These are phyloP conservation scores for Trichoderma sp. DNA, from an alignment of 2,329 filamentous ascomycete genomes.

Conservation along the genomic window DNA sequence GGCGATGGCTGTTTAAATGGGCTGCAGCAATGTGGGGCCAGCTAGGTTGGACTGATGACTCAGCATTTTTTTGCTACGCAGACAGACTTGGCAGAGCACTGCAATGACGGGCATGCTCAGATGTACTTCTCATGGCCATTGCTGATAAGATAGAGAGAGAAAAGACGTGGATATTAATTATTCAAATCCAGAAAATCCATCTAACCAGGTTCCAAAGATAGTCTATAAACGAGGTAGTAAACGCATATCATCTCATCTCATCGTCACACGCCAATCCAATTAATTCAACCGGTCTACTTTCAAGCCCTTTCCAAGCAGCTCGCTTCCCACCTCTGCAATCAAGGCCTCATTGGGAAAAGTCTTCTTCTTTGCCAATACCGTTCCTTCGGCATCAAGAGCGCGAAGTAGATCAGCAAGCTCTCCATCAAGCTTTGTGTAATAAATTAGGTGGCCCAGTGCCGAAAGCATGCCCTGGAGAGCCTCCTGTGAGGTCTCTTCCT, in stretches of 20 bases:
- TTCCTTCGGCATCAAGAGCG: constrained; percentile 72
- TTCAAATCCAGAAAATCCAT: background rate
- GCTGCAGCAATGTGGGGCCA: constrained; percentile 6
- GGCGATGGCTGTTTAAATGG: constrained; percentile 13
- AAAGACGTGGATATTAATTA: background rate
- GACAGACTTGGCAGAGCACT: background rate
- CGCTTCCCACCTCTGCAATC: constrained; percentile 55
- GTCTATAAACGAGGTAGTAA: background rate
- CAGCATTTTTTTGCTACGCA: background rate
- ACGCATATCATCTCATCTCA: background rate
- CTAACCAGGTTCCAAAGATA: background rate
- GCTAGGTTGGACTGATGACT: constrained; percentile 31
- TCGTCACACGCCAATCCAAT: constrained; percentile 1
- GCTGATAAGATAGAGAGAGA: background rate
- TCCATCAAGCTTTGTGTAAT: constrained; percentile 67
- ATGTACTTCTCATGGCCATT: background rate
- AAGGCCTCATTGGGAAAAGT: constrained; percentile 60
- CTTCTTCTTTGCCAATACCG: constrained; percentile 60
- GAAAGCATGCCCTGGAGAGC: constrained; percentile 75
- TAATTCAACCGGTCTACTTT: constrained; percentile 34
- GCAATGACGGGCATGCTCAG: background rate
- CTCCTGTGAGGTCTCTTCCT: constrained; percentile 65
- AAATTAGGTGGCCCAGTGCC: constrained; percentile 74
- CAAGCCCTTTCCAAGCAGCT: constrained; percentile 55
- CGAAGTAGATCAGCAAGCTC: constrained; percentile 79